Evolutionary conservation across 768 basidiomycete species (phyloP).

Genomic region (Suillus occidentalis): DNA sequence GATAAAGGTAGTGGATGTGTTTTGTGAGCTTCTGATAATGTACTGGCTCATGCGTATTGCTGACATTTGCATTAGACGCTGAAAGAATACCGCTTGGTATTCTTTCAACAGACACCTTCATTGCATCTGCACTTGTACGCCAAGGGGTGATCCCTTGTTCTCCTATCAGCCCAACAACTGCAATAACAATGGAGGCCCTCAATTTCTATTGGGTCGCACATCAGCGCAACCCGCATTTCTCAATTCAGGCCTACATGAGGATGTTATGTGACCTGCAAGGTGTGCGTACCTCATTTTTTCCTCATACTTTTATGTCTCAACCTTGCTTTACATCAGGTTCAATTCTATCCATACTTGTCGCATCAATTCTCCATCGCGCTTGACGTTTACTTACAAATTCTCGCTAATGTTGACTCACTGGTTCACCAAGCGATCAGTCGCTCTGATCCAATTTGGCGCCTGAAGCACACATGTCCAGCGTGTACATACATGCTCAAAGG

Average conservation of each 20-base stretch:
- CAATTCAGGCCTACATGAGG: constrained; percentile 22
- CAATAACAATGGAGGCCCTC: constrained; percentile 4
- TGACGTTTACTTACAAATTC: too few species aligned
- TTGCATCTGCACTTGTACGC: constrained; percentile 8
- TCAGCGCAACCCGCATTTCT: constrained; percentile 16
- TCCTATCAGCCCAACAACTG: constrained; percentile 6
- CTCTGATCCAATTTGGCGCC: too few species aligned
- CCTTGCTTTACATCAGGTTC: too few species aligned
- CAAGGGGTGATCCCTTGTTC: constrained; percentile 11
- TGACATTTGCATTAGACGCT: not conserved
- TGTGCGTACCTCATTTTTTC: not conserved
- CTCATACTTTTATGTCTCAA: too few species aligned
- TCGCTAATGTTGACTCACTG: too few species aligned
- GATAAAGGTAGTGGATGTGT: constrained; percentile 3
- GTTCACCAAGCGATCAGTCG: too few species aligned
- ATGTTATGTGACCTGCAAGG: constrained; percentile 21
- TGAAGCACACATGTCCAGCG: too few species aligned
- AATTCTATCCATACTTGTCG: too few species aligned
- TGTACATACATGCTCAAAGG: too few species aligned
- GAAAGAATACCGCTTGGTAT: not conserved
- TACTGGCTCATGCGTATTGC: not conserved
- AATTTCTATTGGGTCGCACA: constrained; percentile 14
- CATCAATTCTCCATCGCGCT: too few species aligned
- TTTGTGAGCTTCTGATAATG: not conserved
- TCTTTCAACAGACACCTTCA: not conserved